Conservation (phyloP, 2,329 filamentous ascomycete genomes). For the Bisporella sp. region DNA sequence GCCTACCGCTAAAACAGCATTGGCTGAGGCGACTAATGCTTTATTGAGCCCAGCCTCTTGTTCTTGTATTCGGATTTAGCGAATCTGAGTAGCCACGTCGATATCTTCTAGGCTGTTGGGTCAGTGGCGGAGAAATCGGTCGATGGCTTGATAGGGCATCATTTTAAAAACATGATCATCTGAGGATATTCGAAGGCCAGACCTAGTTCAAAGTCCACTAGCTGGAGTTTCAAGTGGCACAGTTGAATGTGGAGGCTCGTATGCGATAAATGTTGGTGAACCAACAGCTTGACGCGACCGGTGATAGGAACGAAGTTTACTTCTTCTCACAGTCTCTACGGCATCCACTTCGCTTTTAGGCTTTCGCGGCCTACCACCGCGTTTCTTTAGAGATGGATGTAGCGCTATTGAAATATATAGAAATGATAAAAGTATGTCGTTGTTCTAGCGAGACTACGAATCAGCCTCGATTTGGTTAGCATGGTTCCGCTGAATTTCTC, state of each 20-base stretch:
- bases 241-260: neutral
- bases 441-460: no score
- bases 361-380: neutral
- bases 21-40: no score
- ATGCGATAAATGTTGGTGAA: neutral
- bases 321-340: neutral
- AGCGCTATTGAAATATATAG: no score
- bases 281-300: neutral
- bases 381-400: neutral
- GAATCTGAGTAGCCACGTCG: neutral
- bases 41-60: neutral
- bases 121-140: neutral
- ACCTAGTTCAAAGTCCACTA: neutral
- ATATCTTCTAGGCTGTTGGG: neutral
- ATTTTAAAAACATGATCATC: neutral
- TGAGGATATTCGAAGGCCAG: neutral
- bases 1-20: no score
- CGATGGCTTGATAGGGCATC: neutral
- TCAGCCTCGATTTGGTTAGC: no score
- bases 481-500: no score
- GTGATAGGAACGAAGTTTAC: neutral
- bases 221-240: neutral
- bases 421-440: no score
- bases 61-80: neutral
- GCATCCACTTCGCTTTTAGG: neutral